Evolutionary conservation across 257 asterid species (phyloP).

Genomic region (Craterostigma plantagineum): DNA sequence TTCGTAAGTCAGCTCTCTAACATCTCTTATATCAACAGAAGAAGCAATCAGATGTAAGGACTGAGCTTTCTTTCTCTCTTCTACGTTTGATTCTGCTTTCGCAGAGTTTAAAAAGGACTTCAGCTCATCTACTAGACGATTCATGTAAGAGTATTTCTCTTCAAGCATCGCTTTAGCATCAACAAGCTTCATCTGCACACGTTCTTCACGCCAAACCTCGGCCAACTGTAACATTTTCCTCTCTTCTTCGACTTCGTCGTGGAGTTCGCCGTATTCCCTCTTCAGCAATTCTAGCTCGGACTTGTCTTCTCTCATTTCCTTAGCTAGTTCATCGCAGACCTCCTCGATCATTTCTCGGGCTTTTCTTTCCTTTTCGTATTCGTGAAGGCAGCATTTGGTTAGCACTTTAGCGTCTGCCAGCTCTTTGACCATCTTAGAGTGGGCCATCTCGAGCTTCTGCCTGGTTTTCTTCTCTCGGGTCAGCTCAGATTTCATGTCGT

Average conservation of each 20-base stretch:
- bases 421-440: conserved; percentile 43
- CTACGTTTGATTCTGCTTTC: conserved; percentile 13
- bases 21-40: conserved; percentile 30
- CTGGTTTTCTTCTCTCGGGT: conserved; percentile 37
- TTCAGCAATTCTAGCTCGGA: conserved; percentile 42
- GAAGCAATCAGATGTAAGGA: conserved; percentile 27
- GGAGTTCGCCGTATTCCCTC: conserved; percentile 28
- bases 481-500: conserved; percentile 35
- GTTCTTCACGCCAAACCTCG: conserved; percentile 73
- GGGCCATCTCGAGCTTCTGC: conserved; percentile 37
- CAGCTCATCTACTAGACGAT: conserved; percentile 26
- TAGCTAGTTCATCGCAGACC: conserved; percentile 64
- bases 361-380: conserved; percentile 43
- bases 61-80: conserved; percentile 33
- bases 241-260: conserved; percentile 59
- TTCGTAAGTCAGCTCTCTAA: conserved; percentile 38
- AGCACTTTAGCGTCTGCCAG: conserved; percentile 38
- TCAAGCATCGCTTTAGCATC: conserved; percentile 62
- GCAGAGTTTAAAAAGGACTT: conserved; percentile 22
- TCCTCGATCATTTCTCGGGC: conserved; percentile 50
- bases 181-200: conserved; percentile 53
- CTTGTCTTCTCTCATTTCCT: conserved; percentile 51
- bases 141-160: conserved; percentile 44
- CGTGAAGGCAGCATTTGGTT: conserved; percentile 37
- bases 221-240: conserved; percentile 70